Percentiles rank a stretch among this genome's conserved stretches.
Evolutionary conservation across 352 stramenopile species (phyloP).

Genomic region (Phytophthora capsici): DNA sequence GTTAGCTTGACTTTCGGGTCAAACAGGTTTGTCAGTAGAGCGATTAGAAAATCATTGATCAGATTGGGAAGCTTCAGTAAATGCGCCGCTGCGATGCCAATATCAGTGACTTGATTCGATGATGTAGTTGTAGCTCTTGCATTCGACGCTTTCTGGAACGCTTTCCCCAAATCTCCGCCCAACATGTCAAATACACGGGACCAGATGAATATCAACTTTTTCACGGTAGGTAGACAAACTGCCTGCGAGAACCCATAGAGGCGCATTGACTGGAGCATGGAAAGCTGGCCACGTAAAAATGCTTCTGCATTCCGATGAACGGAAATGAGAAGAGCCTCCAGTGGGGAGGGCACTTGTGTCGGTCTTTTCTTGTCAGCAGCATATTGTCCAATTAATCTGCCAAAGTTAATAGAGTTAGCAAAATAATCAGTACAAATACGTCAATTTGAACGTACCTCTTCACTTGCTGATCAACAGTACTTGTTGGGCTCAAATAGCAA

Average conservation of each 20-base stretch:
- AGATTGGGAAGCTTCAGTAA: slow-evolving; percentile 74
- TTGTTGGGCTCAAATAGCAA: slow-evolving; percentile 77
- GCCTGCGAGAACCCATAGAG: slow-evolving; percentile 64
- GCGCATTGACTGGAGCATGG: slow-evolving; percentile 69
- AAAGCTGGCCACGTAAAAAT: slow-evolving; percentile 73
- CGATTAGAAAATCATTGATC: slow-evolving; percentile 77
- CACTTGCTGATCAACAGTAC: slow-evolving; percentile 59
- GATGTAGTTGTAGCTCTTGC: slow-evolving; percentile 24
- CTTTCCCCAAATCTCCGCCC: slow-evolving; percentile 37
- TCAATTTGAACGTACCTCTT: slow-evolving; percentile 53
- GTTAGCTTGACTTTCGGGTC: slow-evolving; percentile 18
- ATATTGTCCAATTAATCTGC: slow-evolving; percentile 65
- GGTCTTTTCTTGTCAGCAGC: slow-evolving; percentile 54
- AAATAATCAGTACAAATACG: background rate
- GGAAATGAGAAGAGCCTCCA: slow-evolving; percentile 71
- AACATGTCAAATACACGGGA: slow-evolving; percentile 76
- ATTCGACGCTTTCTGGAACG: slow-evolving; percentile 37
- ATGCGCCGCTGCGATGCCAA: slow-evolving; percentile 34
- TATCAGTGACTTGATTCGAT: slow-evolving; percentile 42
- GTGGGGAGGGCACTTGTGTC: slow-evolving; percentile 49
- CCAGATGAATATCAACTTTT: slow-evolving; percentile 82
- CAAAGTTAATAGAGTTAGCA: slow-evolving; percentile 11
- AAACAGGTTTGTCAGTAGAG: slow-evolving; percentile 60
- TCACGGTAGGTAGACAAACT: slow-evolving; percentile 65
- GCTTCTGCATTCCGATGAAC: slow-evolving; percentile 78